Base-by-base conservation (phyloP, 139 green algal genomes). In the Asterochloris sp. region DNA sequence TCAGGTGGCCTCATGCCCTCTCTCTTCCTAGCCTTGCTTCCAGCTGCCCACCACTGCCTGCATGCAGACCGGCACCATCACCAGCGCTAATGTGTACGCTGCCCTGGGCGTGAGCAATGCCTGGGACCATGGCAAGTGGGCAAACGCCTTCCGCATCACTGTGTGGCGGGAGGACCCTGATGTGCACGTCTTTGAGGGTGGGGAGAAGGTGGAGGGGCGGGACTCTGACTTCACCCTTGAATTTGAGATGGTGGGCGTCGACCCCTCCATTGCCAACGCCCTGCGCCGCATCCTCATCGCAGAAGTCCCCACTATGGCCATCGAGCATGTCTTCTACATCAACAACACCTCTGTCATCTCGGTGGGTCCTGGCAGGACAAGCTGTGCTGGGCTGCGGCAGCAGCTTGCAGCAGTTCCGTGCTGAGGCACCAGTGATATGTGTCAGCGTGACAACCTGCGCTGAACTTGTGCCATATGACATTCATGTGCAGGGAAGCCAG, bases 301-400 rank as follows among this genome's bases (percentile, higher is more conserved):
- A 0, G 96, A 99, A 85, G 90, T 98, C 27, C 97, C 97, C 11
- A 99, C 96, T 0, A 93, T 99, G 85, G 97, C 97, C 0, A 97
- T 99, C 28, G 96, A 99, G 90, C 96, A 99, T 83, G 96, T 99
- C 16, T 99, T 96, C 87, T 91, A 99, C 23, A 78, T 97, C 23
- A 94, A 99, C 93, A 99, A 99, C 90, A 99, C 97, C 1, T 96
- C 89, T 23, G 93, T 99, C 76, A 95, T 99, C 19, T 87, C 94
- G 88, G 92, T 93, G 76, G 0, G 83, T 29, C 1, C 23, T 28
- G 66, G 66, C 66, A 71, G 2, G 38, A 54, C 38, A 54, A 6
- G 38, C 38, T 54, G 38, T 54, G 38, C 38, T 54, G 38, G 38
- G 38, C 38, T 10, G 38, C 38, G 38, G 38, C 38, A 54, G 38